phyloP scores from a whole-genome alignment of 2,329 filamentous ascomycete species.

The Mycosphaerella sp. region DNA sequence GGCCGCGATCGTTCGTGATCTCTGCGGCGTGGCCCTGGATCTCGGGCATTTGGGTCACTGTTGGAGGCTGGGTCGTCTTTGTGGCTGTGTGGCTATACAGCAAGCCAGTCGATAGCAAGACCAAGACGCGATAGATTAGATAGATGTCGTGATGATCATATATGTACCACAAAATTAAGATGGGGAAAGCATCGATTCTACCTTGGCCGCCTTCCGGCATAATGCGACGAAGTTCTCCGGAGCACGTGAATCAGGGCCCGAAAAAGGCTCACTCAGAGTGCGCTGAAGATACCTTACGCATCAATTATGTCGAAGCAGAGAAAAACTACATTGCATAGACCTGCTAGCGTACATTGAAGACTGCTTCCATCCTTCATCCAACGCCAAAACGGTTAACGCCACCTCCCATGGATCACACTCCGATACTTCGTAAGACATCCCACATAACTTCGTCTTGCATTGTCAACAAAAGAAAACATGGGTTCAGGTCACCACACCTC shows the following conservation, averaged over 20 bases:
- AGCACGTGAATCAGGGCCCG: too few species aligned
- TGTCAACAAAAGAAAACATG: not conserved
- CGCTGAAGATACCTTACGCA: too few species aligned
- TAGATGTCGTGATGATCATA: not conserved
- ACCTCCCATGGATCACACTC: not conserved
- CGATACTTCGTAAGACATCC: not conserved
- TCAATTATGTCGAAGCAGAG: too few species aligned
- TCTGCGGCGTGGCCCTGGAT: constrained; percentile 94
- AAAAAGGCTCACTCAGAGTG: too few species aligned
- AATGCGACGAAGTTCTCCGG: too few species aligned
- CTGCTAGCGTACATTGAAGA: not conserved
- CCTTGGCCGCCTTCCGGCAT: too few species aligned
- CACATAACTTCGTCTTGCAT: not conserved
- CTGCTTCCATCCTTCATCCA: not conserved
- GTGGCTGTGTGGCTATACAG: constrained; percentile 82
- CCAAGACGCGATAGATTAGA: constrained; percentile 19
- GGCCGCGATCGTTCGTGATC: constrained; percentile 83
- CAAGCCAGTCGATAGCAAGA: constrained; percentile 47
- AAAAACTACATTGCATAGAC: too few species aligned
- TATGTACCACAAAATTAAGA: not conserved
- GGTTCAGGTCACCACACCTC: not conserved
- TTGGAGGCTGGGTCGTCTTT: constrained; percentile 78
- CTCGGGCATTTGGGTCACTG: constrained; percentile 74
- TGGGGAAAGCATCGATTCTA: not conserved
- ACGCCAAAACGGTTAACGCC: not conserved